phyloP scores from a whole-genome alignment of 2,329 filamentous ascomycete species.

The Aureobasidium leucospermi region DNA sequence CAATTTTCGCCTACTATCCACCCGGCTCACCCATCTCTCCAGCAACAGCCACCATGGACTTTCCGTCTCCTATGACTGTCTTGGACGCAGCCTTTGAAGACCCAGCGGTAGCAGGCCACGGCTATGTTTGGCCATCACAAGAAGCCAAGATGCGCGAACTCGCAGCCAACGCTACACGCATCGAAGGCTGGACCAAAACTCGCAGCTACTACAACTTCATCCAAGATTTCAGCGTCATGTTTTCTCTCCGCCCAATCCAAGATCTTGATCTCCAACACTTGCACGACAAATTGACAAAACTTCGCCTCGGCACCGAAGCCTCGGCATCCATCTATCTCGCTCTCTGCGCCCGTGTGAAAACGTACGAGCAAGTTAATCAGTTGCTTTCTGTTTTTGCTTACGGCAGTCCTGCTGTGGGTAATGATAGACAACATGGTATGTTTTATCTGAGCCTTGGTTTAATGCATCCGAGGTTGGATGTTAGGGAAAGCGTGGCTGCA shows the following conservation, averaged over 20 bases:
- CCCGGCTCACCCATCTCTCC: slow-evolving; percentile 15
- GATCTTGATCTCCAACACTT: slow-evolving; percentile 85
- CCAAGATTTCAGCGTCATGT: slow-evolving; percentile 30
- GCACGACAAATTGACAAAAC: slow-evolving; percentile 78
- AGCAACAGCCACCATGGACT: background rate
- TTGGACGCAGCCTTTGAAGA: slow-evolving; percentile 18
- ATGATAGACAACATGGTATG: slow-evolving; percentile 53
- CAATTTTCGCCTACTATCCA: slow-evolving; percentile 61
- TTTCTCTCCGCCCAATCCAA: slow-evolving; percentile 52
- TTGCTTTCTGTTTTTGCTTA: slow-evolving; percentile 26
- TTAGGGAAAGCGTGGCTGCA: slow-evolving; percentile 68
- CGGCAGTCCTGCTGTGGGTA: slow-evolving; percentile 35
- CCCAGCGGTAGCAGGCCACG: slow-evolving; percentile 48
- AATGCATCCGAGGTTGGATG: slow-evolving; percentile 79
- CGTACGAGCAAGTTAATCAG: slow-evolving; percentile 72
- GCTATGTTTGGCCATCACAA: slow-evolving; percentile 92
- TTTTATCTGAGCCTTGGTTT: slow-evolving; percentile 88
- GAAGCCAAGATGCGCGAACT: slow-evolving; percentile 73
- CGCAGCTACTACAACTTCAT: slow-evolving; percentile 94
- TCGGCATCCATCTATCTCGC: slow-evolving; percentile 80
- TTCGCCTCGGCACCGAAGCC: slow-evolving; percentile 68
- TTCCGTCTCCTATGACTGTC: background rate
- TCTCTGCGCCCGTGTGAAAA: slow-evolving; percentile 55
- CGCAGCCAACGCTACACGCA: slow-evolving; percentile 81
- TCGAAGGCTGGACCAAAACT: slow-evolving; percentile 95